A percentile compares a stretch with the other conserved stretches of the same genome.
These are phyloP conservation scores for Nigrograna mackinnonii DNA, from an alignment of 2,329 filamentous ascomycete genomes.

Conservation along the genomic window DNA sequence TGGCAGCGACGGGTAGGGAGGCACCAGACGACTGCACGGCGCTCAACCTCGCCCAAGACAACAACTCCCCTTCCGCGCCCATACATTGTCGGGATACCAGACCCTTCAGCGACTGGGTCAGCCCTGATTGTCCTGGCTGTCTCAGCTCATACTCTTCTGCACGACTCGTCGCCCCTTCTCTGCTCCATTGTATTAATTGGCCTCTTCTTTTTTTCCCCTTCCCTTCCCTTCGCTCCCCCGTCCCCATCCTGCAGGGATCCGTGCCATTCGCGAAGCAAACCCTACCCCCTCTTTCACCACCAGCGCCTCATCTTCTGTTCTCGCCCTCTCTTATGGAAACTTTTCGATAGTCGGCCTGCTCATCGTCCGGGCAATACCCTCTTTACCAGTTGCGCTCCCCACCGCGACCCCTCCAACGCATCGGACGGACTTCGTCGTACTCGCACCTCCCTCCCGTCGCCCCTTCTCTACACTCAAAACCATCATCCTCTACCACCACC, in stretches of 20 bases:
- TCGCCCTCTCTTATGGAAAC: slow-evolving; percentile 7
- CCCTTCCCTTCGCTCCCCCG: neutral
- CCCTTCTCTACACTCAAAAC: slow-evolving; percentile 5
- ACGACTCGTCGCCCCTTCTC: slow-evolving; percentile 22
- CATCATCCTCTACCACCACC: neutral
- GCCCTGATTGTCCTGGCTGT: too few species aligned
- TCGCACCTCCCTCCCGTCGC: slow-evolving; percentile 3
- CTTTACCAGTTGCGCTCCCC: neutral
- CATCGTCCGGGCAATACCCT: neutral
- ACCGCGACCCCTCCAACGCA: neutral
- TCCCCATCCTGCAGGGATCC: slow-evolving; percentile 12
- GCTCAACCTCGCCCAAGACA: too few species aligned
- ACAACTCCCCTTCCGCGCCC: too few species aligned
- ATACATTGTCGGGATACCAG: too few species aligned
- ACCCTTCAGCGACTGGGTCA: too few species aligned
- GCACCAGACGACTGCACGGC: too few species aligned
- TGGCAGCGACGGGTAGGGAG: neutral
- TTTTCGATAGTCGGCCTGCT: slow-evolving; percentile 2
- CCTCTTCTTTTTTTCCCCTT: slow-evolving; percentile 11
- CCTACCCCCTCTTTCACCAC: slow-evolving; percentile 19
- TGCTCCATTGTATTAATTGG: slow-evolving; percentile 19
- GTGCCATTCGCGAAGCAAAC: slow-evolving; percentile 25
- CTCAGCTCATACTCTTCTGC: too few species aligned
- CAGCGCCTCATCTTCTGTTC: slow-evolving; percentile 6
- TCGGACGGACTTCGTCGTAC: neutral